Evolutionary conservation across 345 rosid genomes (phyloP).

Genomic region (Pugionium dolabratum): DNA sequence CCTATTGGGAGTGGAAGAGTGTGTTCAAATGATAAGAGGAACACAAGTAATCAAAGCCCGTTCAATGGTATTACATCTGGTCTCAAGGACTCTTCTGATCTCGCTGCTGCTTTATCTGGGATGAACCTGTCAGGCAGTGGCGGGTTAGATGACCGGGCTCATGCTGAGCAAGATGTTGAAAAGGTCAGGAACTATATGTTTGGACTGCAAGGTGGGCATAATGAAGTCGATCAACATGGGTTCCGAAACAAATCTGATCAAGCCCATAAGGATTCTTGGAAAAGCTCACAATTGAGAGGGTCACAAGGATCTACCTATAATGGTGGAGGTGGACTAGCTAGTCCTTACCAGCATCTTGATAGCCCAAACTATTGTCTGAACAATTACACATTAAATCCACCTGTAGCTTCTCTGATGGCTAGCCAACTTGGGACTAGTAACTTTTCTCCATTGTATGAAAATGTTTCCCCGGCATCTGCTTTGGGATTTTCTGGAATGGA

Average conservation of each 20-base stretch:
- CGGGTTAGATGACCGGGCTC: slow-evolving; percentile 48
- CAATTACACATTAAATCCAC: slow-evolving; percentile 60
- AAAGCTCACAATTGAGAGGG: slow-evolving; percentile 57
- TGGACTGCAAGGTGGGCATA: too few relatives aligned
- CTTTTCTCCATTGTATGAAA: slow-evolving; percentile 62
- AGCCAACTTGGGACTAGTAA: slow-evolving; percentile 44
- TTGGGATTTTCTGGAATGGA: slow-evolving; percentile 43
- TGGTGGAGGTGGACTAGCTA: slow-evolving; percentile 39
- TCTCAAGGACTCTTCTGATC: slow-evolving; percentile 52
- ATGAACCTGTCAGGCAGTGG: too few relatives aligned
- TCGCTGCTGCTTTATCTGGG: slow-evolving; percentile 33
- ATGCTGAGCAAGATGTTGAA: slow-evolving; percentile 38
- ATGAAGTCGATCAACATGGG: slow-evolving; percentile 47
- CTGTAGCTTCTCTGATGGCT: slow-evolving; percentile 59
- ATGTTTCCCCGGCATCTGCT: slow-evolving; percentile 59
- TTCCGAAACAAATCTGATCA: slow-evolving; percentile 48
- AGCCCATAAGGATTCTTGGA: slow-evolving; percentile 38
- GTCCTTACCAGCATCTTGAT: slow-evolving; percentile 47
- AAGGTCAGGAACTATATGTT: too few relatives aligned
- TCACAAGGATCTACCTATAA: slow-evolving; percentile 59
- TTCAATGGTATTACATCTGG: slow-evolving; percentile 55
- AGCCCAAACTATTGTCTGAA: slow-evolving; percentile 53
- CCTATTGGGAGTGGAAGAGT: too few relatives aligned
- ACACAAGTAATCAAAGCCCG: slow-evolving; percentile 44
- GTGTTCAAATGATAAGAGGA: too few relatives aligned